These are phyloP conservation scores for Dothiorella sarmentorum DNA, from an alignment of 2,329 filamentous ascomycete genomes.

Conservation along the genomic window DNA sequence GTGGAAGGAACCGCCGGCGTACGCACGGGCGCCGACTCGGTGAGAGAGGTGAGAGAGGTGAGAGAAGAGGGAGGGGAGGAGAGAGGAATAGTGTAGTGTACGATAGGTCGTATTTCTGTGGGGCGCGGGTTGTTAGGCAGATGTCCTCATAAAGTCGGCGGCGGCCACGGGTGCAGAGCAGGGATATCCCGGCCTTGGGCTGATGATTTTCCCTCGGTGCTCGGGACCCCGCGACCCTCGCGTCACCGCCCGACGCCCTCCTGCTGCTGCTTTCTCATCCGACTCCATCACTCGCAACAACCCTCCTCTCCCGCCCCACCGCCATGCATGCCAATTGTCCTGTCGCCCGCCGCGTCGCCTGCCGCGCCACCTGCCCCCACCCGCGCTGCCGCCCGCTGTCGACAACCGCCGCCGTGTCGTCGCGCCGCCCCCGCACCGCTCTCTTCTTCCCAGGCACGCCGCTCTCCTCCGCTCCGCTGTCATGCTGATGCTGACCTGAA, in stretches of 20 bases:
- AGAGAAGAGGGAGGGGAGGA: too few relatives aligned
- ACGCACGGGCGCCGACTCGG: too few relatives aligned
- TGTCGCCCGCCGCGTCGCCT: constrained; percentile 1
- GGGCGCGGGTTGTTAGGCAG: background rate
- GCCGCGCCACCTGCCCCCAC: background rate
- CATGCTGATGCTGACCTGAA: background rate
- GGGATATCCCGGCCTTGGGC: constrained; percentile 3
- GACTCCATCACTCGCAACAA: background rate
- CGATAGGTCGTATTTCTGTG: too few relatives aligned
- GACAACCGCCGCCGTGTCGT: background rate
- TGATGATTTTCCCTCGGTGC: constrained; percentile 1
- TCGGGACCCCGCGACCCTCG: background rate
- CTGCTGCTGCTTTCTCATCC: background rate
- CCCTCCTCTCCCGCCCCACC: background rate
- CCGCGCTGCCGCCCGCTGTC: background rate
- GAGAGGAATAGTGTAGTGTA: too few relatives aligned
- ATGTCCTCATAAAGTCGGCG: constrained; percentile 7
- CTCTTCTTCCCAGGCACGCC: constrained; percentile 36
- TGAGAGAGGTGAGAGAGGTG: too few relatives aligned
- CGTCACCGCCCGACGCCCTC: background rate
- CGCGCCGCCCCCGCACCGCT: constrained; percentile 33
- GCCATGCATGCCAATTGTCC: background rate
- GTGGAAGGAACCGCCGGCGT: too few relatives aligned
- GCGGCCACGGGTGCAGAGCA: background rate
- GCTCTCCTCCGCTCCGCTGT: background rate